These are phyloP conservation scores for Fusarium lateritium DNA, from an alignment of 2,329 filamentous ascomycete species.

Conservation along the genomic window DNA sequence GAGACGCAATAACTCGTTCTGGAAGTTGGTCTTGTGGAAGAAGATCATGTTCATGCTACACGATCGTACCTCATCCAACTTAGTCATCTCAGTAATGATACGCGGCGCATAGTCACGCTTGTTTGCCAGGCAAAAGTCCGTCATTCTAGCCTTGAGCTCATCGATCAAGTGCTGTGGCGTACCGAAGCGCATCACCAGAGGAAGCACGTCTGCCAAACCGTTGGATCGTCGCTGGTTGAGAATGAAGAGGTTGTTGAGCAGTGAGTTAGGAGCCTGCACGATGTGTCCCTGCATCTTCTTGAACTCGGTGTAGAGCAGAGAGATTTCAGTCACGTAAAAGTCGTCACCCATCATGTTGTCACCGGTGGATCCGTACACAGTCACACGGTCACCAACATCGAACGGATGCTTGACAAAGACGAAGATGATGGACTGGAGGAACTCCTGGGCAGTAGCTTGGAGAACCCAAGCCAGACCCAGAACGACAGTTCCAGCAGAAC, in stretches of 20 bases:
- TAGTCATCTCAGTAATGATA: conserved; percentile 86
- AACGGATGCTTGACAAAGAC: conserved; percentile 98
- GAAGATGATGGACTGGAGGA: conserved; percentile 93
- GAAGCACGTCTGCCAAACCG: conserved; percentile 87
- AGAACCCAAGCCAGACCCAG: conserved; percentile 94
- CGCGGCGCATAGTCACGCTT: conserved; percentile 92
- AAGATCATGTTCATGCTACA: conserved; percentile 94
- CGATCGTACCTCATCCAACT: conserved; percentile 85
- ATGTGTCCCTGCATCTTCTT: conserved; percentile 99
- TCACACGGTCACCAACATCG: conserved; percentile 94
- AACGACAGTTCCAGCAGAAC: conserved; percentile 88
- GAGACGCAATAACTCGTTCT: conserved; percentile 92
- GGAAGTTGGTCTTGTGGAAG: conserved; percentile 98
- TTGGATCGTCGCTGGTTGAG: conserved; percentile 94
- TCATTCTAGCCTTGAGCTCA: conserved; percentile 81
- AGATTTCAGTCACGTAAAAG: conserved; percentile 96
- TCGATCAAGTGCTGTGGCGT: conserved; percentile 89
- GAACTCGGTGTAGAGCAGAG: conserved; percentile 94
- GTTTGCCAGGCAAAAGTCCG: conserved; percentile 86
- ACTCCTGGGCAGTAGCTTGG: conserved; percentile 92
- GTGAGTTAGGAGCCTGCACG: conserved; percentile 94
- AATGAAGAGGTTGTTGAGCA: conserved; percentile 93
- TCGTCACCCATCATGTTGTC: conserved; percentile 85
- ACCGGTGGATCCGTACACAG: conserved; percentile 91
- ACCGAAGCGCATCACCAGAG: conserved; percentile 89